Evolutionary conservation across 2,329 filamentous ascomycete species (phyloP), one percentile per base, ranked within the genome.

Genomic region (Fusarium cicatricum): DNA sequence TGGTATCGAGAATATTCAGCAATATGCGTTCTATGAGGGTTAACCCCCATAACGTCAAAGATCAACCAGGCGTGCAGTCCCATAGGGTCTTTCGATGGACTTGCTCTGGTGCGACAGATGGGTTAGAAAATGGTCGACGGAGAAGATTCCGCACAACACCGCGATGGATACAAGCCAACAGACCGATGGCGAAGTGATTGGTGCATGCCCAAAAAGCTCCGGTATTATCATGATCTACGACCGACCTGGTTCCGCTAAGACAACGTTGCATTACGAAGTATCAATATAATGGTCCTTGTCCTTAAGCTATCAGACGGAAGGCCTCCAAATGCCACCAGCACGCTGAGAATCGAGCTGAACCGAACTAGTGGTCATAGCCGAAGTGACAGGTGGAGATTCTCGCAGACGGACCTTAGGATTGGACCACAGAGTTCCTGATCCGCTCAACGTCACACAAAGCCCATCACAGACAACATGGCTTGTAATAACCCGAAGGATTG

Each of bases 361-460:
- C 45, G 26, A 45, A 56, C 60, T 64, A 64, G 57, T 51, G 58
- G 58, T 62, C 60, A 39, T 41, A 64, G 51, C 60, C 60, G 52
- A 62, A 62, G 52, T 64, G 60, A 62, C 56, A 64, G 60, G 60
- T 52, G 60, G 60, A 29, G 32, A 40, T 26, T 19, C 28, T 42
- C 40, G 48, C 42, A 23, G 32, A 40, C 45, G 59, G 55, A 55
- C 63, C 45, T 44, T 58, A 16, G 17, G 33, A 31, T 53, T 43
- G 34, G 38, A 43, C 19, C 47, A 31, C 23, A 31, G 39, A 36
- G 19, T 36, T 58, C 41, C 42, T 42, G 45, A 41, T 56, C 55
- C 44, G 49, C 37, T 34, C 55, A 44, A 62, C 63, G 48, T 52
- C 41, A 47, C 43, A 45, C 50, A 10, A 26, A 26, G 9, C 23